Evolutionary conservation across 2,329 filamentous ascomycete genomes (phyloP).

Genomic region (Sclerotinia borealis): DNA sequence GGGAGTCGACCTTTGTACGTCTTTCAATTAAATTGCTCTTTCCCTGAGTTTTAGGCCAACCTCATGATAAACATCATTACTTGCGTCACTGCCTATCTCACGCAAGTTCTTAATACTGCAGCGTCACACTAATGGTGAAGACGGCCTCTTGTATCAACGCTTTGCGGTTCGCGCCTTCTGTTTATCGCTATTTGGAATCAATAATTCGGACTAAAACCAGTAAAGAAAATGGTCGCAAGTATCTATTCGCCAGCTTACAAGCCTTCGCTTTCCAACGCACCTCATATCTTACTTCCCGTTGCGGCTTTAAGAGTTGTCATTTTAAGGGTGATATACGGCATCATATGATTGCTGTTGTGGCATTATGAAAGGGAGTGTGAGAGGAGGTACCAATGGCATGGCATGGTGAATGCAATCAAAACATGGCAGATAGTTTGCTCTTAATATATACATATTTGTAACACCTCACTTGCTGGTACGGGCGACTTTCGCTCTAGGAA

Average conservation of each 20-base stretch:
- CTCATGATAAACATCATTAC: not conserved
- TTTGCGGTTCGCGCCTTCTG: not conserved
- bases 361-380: no score
- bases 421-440: not conserved
- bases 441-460: not conserved
- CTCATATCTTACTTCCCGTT: no score
- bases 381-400: not conserved
- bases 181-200: not conserved
- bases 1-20: not conserved
- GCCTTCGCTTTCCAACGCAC: no score
- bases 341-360: no score
- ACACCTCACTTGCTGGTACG: not conserved
- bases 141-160: not conserved
- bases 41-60: not conserved
- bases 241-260: not conserved
- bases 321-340: no score
- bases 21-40: not conserved
- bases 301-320: no score
- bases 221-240: not conserved
- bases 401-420: no score
- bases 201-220: not conserved
- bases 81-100: not conserved
- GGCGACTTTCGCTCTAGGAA: not conserved
- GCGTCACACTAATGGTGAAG: no score
- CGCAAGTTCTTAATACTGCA: not conserved